phyloP scores from a whole-genome alignment of 1,284 basidiomycete genomes.

The Omphalotus olearius region DNA sequence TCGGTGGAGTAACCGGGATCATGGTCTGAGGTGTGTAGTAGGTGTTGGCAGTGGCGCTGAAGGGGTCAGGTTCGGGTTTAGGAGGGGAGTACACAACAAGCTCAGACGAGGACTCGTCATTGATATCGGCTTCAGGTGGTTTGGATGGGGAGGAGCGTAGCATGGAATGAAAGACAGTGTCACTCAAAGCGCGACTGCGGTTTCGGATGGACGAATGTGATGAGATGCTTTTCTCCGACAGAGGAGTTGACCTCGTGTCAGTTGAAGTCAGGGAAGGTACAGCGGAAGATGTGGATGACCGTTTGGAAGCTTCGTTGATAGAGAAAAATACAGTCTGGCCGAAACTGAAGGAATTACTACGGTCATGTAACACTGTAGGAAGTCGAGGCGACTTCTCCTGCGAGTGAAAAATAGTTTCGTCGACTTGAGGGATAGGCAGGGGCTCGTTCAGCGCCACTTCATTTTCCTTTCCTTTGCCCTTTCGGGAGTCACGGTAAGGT shows the following conservation, averaged over 20 bases:
- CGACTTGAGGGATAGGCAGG: constrained; percentile 9
- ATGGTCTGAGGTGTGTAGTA: constrained; percentile 71
- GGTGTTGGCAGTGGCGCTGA: constrained; percentile 65
- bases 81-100: constrained; percentile 41
- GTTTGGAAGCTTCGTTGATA: constrained; percentile 23
- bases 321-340: constrained; percentile 58
- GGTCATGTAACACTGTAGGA: constrained; percentile 34
- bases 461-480: constrained; percentile 24
- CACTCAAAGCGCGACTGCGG: constrained; percentile 52
- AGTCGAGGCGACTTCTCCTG: constrained; percentile 32
- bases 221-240: constrained; percentile 22
- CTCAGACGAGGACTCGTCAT: constrained; percentile 46
- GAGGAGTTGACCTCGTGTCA: constrained; percentile 18
- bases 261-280: constrained; percentile 19
- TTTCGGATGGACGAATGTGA: constrained; percentile 31
- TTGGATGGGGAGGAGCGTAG: constrained; percentile 28
- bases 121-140: constrained; percentile 54
- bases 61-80: constrained; percentile 59
- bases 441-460: constrained; percentile 12
- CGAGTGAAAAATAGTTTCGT: constrained; percentile 21
- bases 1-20: constrained; percentile 64
- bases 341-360: constrained; percentile 59
- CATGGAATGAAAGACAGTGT: constrained; percentile 58
- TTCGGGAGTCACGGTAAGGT: constrained; percentile 28
- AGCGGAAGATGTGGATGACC: constrained; percentile 20